phyloP scores from a whole-genome alignment of 2,329 filamentous ascomycete species.

The Hawksworthiomyces lignivorus region DNA sequence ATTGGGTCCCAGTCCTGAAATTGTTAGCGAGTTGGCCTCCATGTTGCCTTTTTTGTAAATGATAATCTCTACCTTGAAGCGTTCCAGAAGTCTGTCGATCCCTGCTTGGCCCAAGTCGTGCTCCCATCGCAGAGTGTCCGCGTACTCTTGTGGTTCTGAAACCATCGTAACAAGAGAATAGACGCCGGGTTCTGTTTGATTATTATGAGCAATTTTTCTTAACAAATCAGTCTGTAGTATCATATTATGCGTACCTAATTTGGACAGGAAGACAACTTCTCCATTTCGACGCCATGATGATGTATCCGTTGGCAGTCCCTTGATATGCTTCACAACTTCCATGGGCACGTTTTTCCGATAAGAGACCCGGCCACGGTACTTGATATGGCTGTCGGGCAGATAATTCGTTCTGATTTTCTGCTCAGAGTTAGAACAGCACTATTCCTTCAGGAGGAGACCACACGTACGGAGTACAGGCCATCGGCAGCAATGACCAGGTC shows the following conservation, averaged over 20 bases:
- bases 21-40: too few relatives aligned
- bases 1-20: constrained; percentile 6
- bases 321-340: constrained; percentile 2
- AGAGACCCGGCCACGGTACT: constrained; percentile 8
- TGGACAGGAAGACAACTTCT: constrained; percentile 10
- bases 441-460: not conserved
- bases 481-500: constrained; percentile 11
- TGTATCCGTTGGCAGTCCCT: constrained; percentile 8
- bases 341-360: constrained; percentile 9
- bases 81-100: constrained; percentile 6
- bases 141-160: constrained; percentile 5
- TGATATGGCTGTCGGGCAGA: constrained; percentile 2
- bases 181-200: constrained; percentile 4
- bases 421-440: too few relatives aligned
- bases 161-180: constrained; percentile 10
- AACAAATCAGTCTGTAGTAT: too few relatives aligned
- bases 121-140: constrained; percentile 9
- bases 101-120: constrained; percentile 8
- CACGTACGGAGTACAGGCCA: constrained; percentile 9
- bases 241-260: not conserved
- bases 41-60: too few relatives aligned
- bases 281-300: constrained; percentile 4
- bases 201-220: too few relatives aligned
- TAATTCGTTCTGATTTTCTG: constrained; percentile 10
- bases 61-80: not conserved